A percentile compares a stretch with the other conserved stretches of the same genome.
These are phyloP conservation scores for Pyrrhoderma lamaoense DNA, from an alignment of 1,284 basidiomycete genomes.

Conservation along the genomic window DNA sequence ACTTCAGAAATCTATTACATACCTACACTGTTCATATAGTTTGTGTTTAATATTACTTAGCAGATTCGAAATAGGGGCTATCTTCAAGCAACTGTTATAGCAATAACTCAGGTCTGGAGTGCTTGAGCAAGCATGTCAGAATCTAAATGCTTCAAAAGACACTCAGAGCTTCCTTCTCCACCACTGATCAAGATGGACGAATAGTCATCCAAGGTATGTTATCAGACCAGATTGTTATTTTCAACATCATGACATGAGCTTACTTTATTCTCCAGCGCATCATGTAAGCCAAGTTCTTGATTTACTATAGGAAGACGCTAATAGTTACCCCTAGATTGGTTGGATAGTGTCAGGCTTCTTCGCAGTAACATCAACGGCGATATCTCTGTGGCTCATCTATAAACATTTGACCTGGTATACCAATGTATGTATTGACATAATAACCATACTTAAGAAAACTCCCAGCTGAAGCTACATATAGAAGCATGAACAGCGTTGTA, in stretches of 20 bases:
- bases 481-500: constrained; percentile 65
- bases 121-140: not conserved
- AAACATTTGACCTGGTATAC: constrained; percentile 72
- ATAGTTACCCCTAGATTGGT: constrained; percentile 42
- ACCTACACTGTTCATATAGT: too few relatives aligned
- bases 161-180: constrained; percentile 14
- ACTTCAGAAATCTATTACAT: too few relatives aligned
- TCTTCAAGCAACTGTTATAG: too few relatives aligned
- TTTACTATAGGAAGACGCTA: not conserved
- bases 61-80: too few relatives aligned
- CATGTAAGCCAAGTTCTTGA: constrained; percentile 6
- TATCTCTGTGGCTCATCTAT: constrained; percentile 65
- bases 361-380: constrained; percentile 43
- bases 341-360: constrained; percentile 66
- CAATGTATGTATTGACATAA: constrained; percentile 37
- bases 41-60: too few relatives aligned
- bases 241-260: too few relatives aligned
- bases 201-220: constrained; percentile 28
- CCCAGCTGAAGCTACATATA: constrained; percentile 24
- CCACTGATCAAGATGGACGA: constrained; percentile 29
- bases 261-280: constrained; percentile 9
- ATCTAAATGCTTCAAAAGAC: constrained; percentile 16
- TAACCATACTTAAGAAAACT: not conserved
- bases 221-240: not conserved
- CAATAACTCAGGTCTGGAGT: too few relatives aligned